Conservation (phyloP, 768 basidiomycete species). For the Tricholoma saponaceum region DNA sequence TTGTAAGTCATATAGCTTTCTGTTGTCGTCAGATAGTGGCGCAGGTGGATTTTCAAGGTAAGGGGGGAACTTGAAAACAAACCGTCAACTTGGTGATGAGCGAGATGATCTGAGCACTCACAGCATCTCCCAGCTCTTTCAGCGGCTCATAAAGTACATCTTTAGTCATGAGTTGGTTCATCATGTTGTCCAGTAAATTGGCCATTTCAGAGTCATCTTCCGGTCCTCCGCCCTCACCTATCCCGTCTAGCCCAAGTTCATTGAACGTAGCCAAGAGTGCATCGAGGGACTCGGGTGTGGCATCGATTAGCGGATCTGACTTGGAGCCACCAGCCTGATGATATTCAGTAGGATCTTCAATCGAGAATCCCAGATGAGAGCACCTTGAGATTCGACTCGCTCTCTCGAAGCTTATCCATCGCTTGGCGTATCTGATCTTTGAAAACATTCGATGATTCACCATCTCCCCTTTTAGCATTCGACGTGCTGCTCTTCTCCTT, state of each 20-base stretch:
- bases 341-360: background rate
- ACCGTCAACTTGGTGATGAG: background rate
- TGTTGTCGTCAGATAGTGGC: constrained; percentile 54
- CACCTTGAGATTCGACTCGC: constrained; percentile 54
- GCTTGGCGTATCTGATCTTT: constrained; percentile 68
- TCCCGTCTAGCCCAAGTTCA: constrained; percentile 32
- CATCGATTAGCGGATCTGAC: constrained; percentile 12
- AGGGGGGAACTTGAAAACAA: constrained; percentile 57
- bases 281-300: constrained; percentile 39
- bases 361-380: constrained; percentile 8
- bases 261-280: constrained; percentile 48
- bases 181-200: constrained; percentile 73
- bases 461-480: background rate
- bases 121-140: constrained; percentile 73
- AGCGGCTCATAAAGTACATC: constrained; percentile 84
- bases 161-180: constrained; percentile 77
- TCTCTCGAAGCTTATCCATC: constrained; percentile 70
- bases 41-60: constrained; percentile 60
- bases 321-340: constrained; percentile 1
- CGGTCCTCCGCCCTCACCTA: constrained; percentile 24
- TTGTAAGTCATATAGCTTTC: constrained; percentile 62
- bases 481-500: constrained; percentile 1
- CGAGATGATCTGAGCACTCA: constrained; percentile 26
- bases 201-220: constrained; percentile 52
- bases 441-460: constrained; percentile 31